Evolutionary conservation across 2,329 filamentous ascomycete genomes (phyloP), one percentile per base, ranked within the genome.

Genomic region (Aspergillus japonicus): DNA sequence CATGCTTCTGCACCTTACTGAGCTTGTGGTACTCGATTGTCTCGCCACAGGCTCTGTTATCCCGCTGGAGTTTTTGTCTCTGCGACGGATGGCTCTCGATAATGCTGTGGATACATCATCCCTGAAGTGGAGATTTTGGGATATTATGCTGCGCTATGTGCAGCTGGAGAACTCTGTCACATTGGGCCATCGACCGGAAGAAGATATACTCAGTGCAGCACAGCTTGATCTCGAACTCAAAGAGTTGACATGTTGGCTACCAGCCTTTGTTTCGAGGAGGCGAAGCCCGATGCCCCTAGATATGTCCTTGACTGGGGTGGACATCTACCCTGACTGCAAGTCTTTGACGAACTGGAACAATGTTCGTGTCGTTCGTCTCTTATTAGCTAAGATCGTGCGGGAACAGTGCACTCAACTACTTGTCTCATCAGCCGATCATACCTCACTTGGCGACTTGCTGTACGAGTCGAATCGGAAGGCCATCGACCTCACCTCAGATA

Each of bases 21-120:
- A 58, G 42, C 35, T 58, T 47, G 42, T 58, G 6, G 19, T 33
- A 33, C 50, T 58, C 31, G 50, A 58, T 29, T 58, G 50, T 23
- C 50, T 58, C 26, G 56, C 56, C 3, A 54, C 48, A n/a, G 50
- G 52, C 14, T 10, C n/a, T 24, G 56, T 29, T n/a, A 39, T 48
- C 14, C 56, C 56, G 14, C 19, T 23, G 1, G 14, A 14, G 2
- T 50, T 53, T 4, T n/a, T 58, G 12, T 14, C 50, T 10, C 47
- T 58, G 42, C 39, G 49, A 33, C 48, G 26, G 3, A 47, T 26
- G 19, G 56, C 56, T 24, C 23, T 33, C 21, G 14, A 47, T 5
- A 33, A 23, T 29, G 51, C 35, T 21, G 39, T 47, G 11, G 56
- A 58, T 35, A 35, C 56, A 14, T 58, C 56, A 5, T 52, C 56